Evolutionary conservation across 805 yeast genomes (phyloP).

Genomic region (Candida argentea): DNA sequence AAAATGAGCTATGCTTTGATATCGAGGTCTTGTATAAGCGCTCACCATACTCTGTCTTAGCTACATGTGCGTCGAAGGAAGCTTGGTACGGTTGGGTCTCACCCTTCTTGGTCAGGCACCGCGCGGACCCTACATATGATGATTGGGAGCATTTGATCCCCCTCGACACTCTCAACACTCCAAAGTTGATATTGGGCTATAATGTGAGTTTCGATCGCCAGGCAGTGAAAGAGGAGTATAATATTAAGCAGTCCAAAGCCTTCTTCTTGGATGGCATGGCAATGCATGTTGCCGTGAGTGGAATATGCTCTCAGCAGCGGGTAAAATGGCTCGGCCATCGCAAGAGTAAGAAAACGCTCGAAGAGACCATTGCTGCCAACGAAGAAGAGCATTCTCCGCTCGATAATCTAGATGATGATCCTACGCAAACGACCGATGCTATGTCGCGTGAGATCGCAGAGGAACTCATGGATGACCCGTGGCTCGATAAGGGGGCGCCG

Average conservation of each 20-base stretch:
- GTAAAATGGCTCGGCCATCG: constrained; percentile 60
- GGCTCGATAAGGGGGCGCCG: constrained; percentile 69
- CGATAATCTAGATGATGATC: constrained; percentile 13
- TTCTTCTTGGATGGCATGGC: constrained; percentile 90
- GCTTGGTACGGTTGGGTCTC: constrained; percentile 97
- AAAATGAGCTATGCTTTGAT: constrained; percentile 71
- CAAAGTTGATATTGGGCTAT: constrained; percentile 74
- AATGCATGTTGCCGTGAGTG: constrained; percentile 79
- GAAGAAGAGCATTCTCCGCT: too few relatives aligned
- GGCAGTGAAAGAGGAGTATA: constrained; percentile 75
- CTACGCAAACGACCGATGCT: constrained; percentile 12
- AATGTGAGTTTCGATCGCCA: constrained; percentile 89
- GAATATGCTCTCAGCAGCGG: constrained; percentile 88
- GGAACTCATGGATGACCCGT: constrained; percentile 55
- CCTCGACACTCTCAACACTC: constrained; percentile 37
- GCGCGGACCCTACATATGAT: constrained; percentile 18
- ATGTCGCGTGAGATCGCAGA: constrained; percentile 13
- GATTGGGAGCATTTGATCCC: constrained; percentile 67
- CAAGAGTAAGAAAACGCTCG: constrained; percentile 22
- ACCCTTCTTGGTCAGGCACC: constrained; percentile 59
- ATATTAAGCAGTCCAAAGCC: constrained; percentile 52
- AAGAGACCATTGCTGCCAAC: constrained; percentile 8
- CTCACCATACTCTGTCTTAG: constrained; percentile 68
- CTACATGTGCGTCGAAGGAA: constrained; percentile 60
- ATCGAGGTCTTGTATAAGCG: constrained; percentile 77